Evolutionary conservation across 352 stramenopile genomes (phyloP).

Genomic region (Thraustochytrium striatum): DNA sequence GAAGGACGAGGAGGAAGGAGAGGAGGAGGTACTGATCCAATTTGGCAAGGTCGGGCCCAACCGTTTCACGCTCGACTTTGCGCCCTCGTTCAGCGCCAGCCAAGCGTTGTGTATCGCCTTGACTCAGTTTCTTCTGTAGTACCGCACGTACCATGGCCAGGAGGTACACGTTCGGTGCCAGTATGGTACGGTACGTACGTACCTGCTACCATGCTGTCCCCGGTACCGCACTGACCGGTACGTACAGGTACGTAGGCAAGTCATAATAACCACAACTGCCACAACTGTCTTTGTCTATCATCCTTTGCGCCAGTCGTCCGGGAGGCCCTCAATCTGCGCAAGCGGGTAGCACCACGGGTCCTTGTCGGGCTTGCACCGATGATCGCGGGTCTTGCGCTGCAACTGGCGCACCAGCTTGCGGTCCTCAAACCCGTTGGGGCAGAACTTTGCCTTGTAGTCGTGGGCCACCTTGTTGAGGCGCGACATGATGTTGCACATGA

Average conservation of each 20-base stretch:
- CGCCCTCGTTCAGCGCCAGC: slow-evolving; percentile 76
- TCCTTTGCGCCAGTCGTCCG: slow-evolving; percentile 41
- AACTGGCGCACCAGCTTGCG: slow-evolving; percentile 34
- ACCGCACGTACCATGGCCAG: too few relatives aligned
- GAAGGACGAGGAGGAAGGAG: slow-evolving; percentile 64
- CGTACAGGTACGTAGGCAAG: too few relatives aligned
- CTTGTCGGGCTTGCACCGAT: neutral
- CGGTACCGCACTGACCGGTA: too few relatives aligned
- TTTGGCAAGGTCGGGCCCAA: slow-evolving; percentile 78
- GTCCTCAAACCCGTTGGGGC: slow-evolving; percentile 8
- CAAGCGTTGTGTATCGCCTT: slow-evolving; percentile 79
- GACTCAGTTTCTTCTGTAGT: slow-evolving; percentile 78
- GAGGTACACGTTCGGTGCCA: too few relatives aligned
- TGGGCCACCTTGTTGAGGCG: slow-evolving; percentile 26
- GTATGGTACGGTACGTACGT: too few relatives aligned
- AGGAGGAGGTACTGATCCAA: slow-evolving; percentile 60
- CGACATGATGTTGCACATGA: slow-evolving; percentile 30
- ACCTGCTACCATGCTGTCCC: too few relatives aligned
- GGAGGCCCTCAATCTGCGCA: slow-evolving; percentile 47
- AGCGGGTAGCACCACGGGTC: slow-evolving; percentile 49
- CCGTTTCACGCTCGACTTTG: slow-evolving; percentile 83
- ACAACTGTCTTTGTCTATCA: too few relatives aligned
- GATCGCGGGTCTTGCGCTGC: slow-evolving; percentile 36
- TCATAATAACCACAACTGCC: too few relatives aligned
- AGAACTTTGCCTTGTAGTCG: slow-evolving; percentile 48